These are phyloP conservation scores for Halophytophthora polymorphica DNA, from an alignment of 352 stramenopile genomes.

Conservation along the genomic window DNA sequence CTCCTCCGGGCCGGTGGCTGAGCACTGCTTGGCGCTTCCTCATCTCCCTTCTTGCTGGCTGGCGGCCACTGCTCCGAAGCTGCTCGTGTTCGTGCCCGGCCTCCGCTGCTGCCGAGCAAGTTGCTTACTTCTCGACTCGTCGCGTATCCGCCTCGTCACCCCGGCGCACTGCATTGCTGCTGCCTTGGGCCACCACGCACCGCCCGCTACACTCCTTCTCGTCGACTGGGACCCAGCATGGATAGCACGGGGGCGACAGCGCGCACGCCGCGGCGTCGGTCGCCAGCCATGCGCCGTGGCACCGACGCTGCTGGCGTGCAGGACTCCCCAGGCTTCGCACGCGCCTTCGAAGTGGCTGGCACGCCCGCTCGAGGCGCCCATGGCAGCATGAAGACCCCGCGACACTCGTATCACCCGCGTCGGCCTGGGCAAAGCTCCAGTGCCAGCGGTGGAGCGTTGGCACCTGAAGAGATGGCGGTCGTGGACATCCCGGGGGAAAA, in stretches of 20 bases:
- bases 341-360: conserved; percentile 35
- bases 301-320: conserved; percentile 12
- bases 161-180: conserved; percentile 12
- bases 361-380: conserved; percentile 11
- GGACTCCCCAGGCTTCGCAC: conserved; percentile 27
- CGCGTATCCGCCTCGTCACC: background rate
- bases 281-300: conserved; percentile 15
- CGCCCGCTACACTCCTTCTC: background rate
- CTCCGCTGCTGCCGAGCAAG: too few species aligned
- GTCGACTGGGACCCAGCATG: conserved; percentile 27
- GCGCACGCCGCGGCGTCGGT: conserved; percentile 58
- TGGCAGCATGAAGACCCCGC: conserved; percentile 41
- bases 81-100: conserved; percentile 1
- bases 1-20: too few species aligned
- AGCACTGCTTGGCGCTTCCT: too few species aligned
- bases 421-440: conserved; percentile 10
- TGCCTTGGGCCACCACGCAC: background rate
- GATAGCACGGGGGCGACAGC: conserved; percentile 79
- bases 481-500: conserved; percentile 24
- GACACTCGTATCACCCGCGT: conserved; percentile 48
- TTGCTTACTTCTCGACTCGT: background rate
- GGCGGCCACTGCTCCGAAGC: too few species aligned
- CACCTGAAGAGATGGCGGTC: conserved; percentile 22
- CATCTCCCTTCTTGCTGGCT: too few species aligned
- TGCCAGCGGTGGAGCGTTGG: conserved; percentile 3